Evolutionary conservation across 768 basidiomycete genomes (phyloP).

Genomic region (Russula abietina): DNA sequence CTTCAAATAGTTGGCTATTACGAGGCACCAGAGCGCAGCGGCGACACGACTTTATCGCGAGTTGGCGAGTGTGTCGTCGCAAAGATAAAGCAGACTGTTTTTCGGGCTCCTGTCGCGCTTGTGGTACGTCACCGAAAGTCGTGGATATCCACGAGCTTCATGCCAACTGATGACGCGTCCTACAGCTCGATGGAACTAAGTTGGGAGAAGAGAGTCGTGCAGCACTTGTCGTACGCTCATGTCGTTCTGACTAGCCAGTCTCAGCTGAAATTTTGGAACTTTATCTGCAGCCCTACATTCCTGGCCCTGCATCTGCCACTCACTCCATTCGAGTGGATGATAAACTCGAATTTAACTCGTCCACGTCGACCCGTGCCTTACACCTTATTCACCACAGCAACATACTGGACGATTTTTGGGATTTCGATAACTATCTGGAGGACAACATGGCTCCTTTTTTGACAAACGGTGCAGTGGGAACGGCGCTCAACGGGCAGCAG

Average conservation of each 20-base stretch:
- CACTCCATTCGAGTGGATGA: not conserved
- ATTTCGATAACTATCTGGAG: conserved; percentile 81
- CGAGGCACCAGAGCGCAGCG: conserved; percentile 61
- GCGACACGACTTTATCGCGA: conserved; percentile 54
- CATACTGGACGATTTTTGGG: conserved; percentile 57
- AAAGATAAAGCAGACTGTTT: conserved; percentile 45
- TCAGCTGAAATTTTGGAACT: not conserved
- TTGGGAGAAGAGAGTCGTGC: conserved; percentile 2
- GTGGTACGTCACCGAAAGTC: conserved; percentile 45
- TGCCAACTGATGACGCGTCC: conserved; percentile 41
- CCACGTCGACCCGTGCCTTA: conserved; percentile 42
- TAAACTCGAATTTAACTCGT: conserved; percentile 1
- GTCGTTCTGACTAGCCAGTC: not conserved
- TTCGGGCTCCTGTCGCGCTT: conserved; percentile 59
- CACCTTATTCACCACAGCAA: conserved; percentile 44
- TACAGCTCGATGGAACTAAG: conserved; percentile 38
- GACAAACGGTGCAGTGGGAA: conserved; percentile 31
- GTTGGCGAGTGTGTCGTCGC: conserved; percentile 59
- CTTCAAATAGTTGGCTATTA: conserved; percentile 66
- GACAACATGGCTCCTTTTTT: conserved; percentile 54
- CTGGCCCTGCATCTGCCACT: not conserved
- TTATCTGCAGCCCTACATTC: conserved; percentile 5
- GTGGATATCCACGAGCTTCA: conserved; percentile 28
- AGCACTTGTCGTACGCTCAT: conserved; percentile 19
- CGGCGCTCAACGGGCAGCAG: not conserved